Evolutionary conservation across 768 basidiomycete species (phyloP).

Genomic region (Leucocoprinus leucothites): DNA sequence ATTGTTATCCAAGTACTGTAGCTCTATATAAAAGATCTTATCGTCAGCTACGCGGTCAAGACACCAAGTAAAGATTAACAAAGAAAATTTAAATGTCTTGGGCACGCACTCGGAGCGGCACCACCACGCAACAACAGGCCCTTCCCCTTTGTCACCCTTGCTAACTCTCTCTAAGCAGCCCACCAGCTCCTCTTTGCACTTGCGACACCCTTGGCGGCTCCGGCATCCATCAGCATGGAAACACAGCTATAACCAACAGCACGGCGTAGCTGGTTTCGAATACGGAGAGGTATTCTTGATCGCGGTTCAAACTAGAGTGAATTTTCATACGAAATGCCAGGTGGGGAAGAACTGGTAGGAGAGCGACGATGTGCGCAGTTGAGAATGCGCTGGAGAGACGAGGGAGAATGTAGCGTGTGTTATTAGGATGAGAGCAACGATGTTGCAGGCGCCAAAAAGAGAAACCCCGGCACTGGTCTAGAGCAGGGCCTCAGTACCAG

Average conservation of each 20-base stretch:
- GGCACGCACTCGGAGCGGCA: conserved; percentile 53
- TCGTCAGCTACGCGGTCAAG: no score
- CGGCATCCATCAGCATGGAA: conserved; percentile 37
- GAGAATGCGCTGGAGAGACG: conserved; percentile 77
- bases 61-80: conserved; percentile 23
- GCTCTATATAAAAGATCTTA: no score
- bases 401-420: conserved; percentile 69
- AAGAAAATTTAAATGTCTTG: conserved; percentile 78
- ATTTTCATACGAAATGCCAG: conserved; percentile 76
- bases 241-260: conserved; percentile 66
- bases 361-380: conserved; percentile 79
- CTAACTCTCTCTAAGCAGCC: conserved; percentile 73
- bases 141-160: conserved; percentile 78
- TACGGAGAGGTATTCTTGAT: conserved; percentile 76
- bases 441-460: conserved; percentile 65
- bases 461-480: conserved; percentile 52
- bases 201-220: conserved; percentile 50
- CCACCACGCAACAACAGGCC: conserved; percentile 73
- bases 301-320: conserved; percentile 78
- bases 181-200: conserved; percentile 79
- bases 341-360: conserved; percentile 75
- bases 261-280: conserved; percentile 79
- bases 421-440: conserved; percentile 74
- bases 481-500: conserved; percentile 22
- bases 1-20: no score